phyloP scores from a whole-genome alignment of 768 basidiomycete genomes.

The Mycena alexandri region DNA sequence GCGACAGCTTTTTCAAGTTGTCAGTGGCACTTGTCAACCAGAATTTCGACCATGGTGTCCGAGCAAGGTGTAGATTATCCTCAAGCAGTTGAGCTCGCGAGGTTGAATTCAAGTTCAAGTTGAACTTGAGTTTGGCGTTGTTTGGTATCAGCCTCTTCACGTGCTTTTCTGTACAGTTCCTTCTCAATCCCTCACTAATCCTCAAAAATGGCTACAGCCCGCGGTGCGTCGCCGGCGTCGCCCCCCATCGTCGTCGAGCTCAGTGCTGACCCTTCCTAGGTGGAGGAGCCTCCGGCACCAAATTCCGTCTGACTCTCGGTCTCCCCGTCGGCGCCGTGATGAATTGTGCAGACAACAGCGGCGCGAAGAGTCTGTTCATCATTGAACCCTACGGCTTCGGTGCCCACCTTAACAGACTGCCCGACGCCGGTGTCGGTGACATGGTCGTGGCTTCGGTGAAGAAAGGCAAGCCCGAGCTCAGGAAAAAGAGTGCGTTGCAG shows the following conservation, averaged over 20 bases:
- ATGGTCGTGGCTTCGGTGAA: conserved; percentile 98
- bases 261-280: conserved; percentile 41
- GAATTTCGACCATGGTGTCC: no score
- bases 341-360: conserved; percentile 99
- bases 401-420: conserved; percentile 96
- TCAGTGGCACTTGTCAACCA: no score
- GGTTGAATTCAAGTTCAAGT: no score
- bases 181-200: not conserved
- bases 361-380: conserved; percentile 94
- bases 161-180: no score
- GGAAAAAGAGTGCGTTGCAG: conserved; percentile 93
- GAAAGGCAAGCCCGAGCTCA: conserved; percentile 99
- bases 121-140: no score
- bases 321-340: conserved; percentile 94
- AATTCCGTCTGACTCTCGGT: conserved; percentile 96
- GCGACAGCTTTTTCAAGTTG: no score
- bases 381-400: conserved; percentile 98
- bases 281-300: conserved; percentile 88
- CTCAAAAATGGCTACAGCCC: conserved; percentile 30
- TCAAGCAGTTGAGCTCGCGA: no score
- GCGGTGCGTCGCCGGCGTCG: conserved; percentile 21
- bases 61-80: no score
- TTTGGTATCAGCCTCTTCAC: no score
- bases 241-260: not conserved
- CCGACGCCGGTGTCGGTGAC: conserved; percentile 94